Evolutionary conservation across 768 basidiomycete genomes (phyloP), one percentile per base, ranked within the genome.

Genomic region (Plicaturopsis crispa): DNA sequence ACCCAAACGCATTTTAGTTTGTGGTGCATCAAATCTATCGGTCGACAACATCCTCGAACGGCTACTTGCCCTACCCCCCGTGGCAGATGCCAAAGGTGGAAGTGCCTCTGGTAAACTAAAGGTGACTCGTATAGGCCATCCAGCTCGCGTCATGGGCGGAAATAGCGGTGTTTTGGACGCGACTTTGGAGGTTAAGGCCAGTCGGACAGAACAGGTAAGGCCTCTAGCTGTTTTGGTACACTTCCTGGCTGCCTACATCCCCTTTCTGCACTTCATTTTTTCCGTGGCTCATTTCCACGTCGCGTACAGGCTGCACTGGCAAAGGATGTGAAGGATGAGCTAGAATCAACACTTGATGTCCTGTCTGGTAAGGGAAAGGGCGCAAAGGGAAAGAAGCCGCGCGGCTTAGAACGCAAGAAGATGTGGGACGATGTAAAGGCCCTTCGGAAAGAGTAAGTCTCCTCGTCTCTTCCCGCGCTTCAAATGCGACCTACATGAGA

Each of bases 1-100:
- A 11, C 66, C 75, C 2, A 61, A 67, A 24, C 74, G 81, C 22
- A 61, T 96, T 3, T 75, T 97, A 10, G 81, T 97, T 4, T 96
- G 93, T 51, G 91, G 92, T 16, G 92, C 91, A 6, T 91, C 87
- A 3, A 96, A 99, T 49, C 67, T 99, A 36, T 85, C 93, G 1
- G 90, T 96, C 1, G 96, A 99, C 57, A 99, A 99, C 57, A 84
- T 99, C 26, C 70, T 99, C 10, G 84, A 93, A 48, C 73, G 96
- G 14, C 68, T 99, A 7, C 66, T 87, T 12, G 72, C 70, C 12
- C 61, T 86, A 3, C 79, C 82, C 10, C 43, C 60, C 0, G 48
- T 59, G 1, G n/a, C n/a, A n/a, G n/a, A n/a, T n/a, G 70, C 70
- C 18, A 78, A 72, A 36, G 67, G 65, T 4, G n/a, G n/a, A n/a